Base-by-base conservation (phyloP, 306 rosid species). In the Notholithocarpus densiflorus region DNA sequence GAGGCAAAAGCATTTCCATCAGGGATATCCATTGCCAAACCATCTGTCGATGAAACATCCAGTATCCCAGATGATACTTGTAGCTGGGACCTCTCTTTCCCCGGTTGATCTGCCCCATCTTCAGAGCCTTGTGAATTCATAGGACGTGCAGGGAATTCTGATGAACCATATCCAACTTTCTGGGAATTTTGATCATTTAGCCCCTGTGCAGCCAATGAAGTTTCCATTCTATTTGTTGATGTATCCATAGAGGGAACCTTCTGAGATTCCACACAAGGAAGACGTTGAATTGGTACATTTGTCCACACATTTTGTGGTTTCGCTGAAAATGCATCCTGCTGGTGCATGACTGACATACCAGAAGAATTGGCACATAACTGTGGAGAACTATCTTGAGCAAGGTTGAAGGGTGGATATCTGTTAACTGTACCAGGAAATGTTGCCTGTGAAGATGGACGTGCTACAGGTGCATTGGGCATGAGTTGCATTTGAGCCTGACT, bases 401-500 rank as follows among this genome's bases (percentile, higher is more conserved):
- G 79, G 79, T 77, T 80, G 57, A 73, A 75, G 19, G 81, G 73
- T 73, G 82, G 72, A 81, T 80, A 78, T 80, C 82, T 78, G 48
- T 73, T 29, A 68, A 83, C 40, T 40, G 75, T 56, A 66, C 71
- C 77, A 59, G 80, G 78, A 37, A 80, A 73, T 40, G 83, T 54
- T 80, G 82, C 80, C 74, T 75, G 84, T 18, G 72, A 40, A 85
- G 86, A 82, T 52, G 79, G 51, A 52, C 70, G 40, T 48, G 74
- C 59, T 69, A n/a, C 75, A 9, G 86, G 71, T 69, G 64, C 77
- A 77, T 68, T 73, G 26, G 84, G 79, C 70, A 62, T 52, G 65
- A 17, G 37, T 53, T 78, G 87, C 55, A 60, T 84, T 82, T 80
- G 87, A 83, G 60, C 80, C 74, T 83, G 84, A 83, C 85, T 86